phyloP scores from a whole-genome alignment of 208 protist species.

The Crithidia bombi region DNA sequence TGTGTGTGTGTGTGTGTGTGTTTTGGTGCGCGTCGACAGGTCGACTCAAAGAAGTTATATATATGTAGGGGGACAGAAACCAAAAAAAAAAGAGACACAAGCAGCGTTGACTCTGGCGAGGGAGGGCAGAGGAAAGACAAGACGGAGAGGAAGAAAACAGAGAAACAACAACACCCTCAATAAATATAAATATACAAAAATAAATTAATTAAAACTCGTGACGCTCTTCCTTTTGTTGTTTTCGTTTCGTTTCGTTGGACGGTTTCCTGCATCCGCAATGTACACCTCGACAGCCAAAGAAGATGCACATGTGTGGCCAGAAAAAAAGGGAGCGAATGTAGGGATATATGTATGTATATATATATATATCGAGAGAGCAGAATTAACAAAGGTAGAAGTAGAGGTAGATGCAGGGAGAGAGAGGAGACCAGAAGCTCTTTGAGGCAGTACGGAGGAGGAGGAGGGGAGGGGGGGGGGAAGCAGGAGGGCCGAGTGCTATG shows the following conservation, averaged over 20 bases:
- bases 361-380: neutral
- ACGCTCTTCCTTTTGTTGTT: neutral
- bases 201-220: no score
- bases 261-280: neutral
- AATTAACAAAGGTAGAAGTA: neutral
- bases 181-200: slow-evolving; percentile 8
- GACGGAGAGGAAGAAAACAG: neutral
- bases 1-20: no score
- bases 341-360: neutral
- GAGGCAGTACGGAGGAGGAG: no score
- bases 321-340: no score
- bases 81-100: slow-evolving; percentile 11
- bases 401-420: neutral
- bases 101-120: no score
- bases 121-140: no score
- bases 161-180: slow-evolving; percentile 8
- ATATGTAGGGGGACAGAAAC: no score
- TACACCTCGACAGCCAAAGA: neutral
- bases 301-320: no score
- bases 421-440: slow-evolving; percentile 1
- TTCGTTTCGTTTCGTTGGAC: neutral
- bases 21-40: no score
- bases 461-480: no score
- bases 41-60: no score
- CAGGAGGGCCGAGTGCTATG: no score